These are phyloP conservation scores for Blastocystis sp. DNA, from an alignment of 352 stramenopile species.

Conservation along the genomic window DNA sequence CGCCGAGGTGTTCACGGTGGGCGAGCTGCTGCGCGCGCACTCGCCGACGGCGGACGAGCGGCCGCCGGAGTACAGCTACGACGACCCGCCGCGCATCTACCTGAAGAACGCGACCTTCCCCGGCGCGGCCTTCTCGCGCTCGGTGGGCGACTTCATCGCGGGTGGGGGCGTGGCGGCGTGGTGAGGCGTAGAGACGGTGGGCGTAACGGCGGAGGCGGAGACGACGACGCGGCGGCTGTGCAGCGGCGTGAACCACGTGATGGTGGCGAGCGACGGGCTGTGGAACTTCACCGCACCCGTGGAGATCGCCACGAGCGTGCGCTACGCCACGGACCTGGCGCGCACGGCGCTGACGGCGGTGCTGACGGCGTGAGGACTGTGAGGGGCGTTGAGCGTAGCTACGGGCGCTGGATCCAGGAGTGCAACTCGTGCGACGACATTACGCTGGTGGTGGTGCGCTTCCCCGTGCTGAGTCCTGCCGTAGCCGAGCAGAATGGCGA, in stretches of 20 bases:
- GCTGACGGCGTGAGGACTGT: neutral
- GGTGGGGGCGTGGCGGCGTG: neutral
- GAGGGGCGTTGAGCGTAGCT: neutral
- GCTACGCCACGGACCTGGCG: constrained; percentile 44
- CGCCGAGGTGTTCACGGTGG: constrained; percentile 27
- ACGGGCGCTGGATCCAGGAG: constrained; percentile 28
- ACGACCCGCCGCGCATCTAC: constrained; percentile 58
- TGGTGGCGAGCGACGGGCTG: constrained; percentile 44
- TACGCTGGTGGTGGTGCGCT: constrained; percentile 33
- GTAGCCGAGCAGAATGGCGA: no score
- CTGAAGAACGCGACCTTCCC: constrained; percentile 7
- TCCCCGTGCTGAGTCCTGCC: neutral
- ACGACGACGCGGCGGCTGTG: neutral
- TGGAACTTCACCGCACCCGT: constrained; percentile 44
- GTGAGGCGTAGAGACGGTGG: constrained; percentile 15
- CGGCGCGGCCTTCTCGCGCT: constrained; percentile 47
- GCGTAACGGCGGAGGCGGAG: constrained; percentile 27
- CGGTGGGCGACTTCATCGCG: constrained; percentile 28
- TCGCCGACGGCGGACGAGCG: neutral
- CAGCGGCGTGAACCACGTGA: constrained; percentile 13
- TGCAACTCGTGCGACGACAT: constrained; percentile 39
- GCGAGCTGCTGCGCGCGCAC: neutral
- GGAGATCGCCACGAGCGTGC: constrained; percentile 5
- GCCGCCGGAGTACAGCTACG: neutral
- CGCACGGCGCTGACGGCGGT: constrained; percentile 13